These are phyloP conservation scores for Aspergillus biplanus DNA, from an alignment of 495 filamentous ascomycete species.

Conservation along the genomic window DNA sequence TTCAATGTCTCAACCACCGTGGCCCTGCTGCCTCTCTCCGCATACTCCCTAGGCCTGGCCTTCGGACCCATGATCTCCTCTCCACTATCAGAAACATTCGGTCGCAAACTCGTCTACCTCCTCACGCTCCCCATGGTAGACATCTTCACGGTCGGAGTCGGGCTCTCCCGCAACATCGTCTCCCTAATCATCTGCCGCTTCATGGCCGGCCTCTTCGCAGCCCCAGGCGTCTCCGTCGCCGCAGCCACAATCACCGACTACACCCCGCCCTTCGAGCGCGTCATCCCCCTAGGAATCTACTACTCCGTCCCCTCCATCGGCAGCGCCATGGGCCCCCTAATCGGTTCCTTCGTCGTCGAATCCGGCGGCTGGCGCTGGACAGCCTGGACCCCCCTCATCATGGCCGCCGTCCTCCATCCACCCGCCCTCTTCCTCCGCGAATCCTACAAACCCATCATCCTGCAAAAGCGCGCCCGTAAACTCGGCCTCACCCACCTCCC, in stretches of 20 bases:
- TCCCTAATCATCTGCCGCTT: slow-evolving; percentile 61
- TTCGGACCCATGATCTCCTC: slow-evolving; percentile 62
- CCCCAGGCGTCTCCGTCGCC: slow-evolving; percentile 24
- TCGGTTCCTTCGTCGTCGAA: slow-evolving; percentile 63
- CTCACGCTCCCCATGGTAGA: slow-evolving; percentile 55
- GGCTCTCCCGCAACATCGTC: slow-evolving; percentile 58
- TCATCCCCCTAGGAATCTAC: slow-evolving; percentile 23
- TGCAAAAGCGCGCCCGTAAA: slow-evolving; percentile 29
- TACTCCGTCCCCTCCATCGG: slow-evolving; percentile 56
- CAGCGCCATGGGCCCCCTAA: slow-evolving; percentile 58
- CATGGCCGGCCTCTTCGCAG: slow-evolving; percentile 58
- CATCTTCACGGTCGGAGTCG: slow-evolving; percentile 67
- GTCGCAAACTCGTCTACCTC: slow-evolving; percentile 58
- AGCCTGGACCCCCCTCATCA: slow-evolving; percentile 51
- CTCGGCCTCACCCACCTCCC: slow-evolving; percentile 42
- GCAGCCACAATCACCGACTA: slow-evolving; percentile 32
- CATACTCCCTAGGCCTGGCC: slow-evolving; percentile 61
- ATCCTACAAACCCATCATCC: slow-evolving; percentile 55
- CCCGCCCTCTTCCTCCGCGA: slow-evolving; percentile 50
- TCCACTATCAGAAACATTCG: slow-evolving; percentile 61
- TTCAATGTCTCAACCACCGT: slow-evolving; percentile 55
- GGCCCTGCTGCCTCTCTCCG: slow-evolving; percentile 56
- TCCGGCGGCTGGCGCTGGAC: slow-evolving; percentile 58
- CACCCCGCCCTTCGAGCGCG: slow-evolving; percentile 12
- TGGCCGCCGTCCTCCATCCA: slow-evolving; percentile 25